Percentiles rank a stretch among this genome's conserved stretches.
Conservation (phyloP, 768 basidiomycete genomes). For the Leccinum truebloodii region DNA sequence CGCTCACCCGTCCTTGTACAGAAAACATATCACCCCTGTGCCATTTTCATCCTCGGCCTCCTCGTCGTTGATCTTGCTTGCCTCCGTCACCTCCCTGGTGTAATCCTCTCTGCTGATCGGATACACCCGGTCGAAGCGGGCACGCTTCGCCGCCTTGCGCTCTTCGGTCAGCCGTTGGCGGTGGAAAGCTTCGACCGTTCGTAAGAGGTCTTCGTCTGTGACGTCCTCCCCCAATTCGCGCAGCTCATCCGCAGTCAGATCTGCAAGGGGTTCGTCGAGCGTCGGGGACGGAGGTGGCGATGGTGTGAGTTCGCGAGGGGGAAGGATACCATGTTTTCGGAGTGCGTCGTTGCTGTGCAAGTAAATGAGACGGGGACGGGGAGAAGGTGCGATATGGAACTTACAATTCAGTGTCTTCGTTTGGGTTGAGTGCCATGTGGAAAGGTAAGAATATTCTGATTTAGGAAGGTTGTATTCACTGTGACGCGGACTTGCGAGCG, state of each 20-base stretch:
- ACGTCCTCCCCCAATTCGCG: conserved; percentile 72
- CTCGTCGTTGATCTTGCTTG: conserved; percentile 69
- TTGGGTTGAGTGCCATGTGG: conserved; percentile 65
- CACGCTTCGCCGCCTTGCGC: conserved; percentile 52
- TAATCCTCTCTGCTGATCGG: conserved; percentile 94
- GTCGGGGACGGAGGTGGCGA: conserved; percentile 79
- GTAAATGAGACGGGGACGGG: not conserved
- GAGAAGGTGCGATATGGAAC: conserved; percentile 26
- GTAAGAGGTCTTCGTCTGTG: conserved; percentile 72
- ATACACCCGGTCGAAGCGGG: conserved; percentile 80
- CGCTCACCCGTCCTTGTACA: conserved; percentile 93
- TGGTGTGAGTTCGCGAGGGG: conserved; percentile 73
- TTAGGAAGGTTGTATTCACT: conserved; percentile 35
- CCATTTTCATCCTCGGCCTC: conserved; percentile 69
- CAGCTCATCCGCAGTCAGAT: conserved; percentile 63
- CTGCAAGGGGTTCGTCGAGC: conserved; percentile 65
- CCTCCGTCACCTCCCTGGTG: conserved; percentile 92
- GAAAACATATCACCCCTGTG: conserved; percentile 90
- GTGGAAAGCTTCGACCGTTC: conserved; percentile 66
- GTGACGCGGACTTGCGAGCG: conserved; percentile 29
- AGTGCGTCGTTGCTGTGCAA: conserved; percentile 85
- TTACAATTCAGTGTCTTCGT: conserved; percentile 98
- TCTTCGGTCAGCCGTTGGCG: conserved; percentile 67
- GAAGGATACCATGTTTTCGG: conserved; percentile 89
- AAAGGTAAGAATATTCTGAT: conserved; percentile 12